phyloP scores from a whole-genome alignment of 345 rosid species.

The Geranium brycei region DNA sequence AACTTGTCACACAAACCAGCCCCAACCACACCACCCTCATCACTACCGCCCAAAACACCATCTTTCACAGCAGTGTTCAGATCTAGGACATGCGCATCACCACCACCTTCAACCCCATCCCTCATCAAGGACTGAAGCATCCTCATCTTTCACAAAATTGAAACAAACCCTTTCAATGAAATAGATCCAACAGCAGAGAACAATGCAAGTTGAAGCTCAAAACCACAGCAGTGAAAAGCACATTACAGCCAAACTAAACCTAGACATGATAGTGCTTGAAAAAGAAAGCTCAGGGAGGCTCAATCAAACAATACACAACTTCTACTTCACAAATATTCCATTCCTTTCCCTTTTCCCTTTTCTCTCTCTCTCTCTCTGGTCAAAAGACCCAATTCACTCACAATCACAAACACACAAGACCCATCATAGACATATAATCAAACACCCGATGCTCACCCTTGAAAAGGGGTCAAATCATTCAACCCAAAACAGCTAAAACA shows the following conservation, averaged over 20 bases:
- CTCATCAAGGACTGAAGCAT: constrained; percentile 36
- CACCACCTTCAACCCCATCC: constrained; percentile 26
- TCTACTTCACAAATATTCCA: constrained; percentile 4
- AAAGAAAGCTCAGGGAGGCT: no score
- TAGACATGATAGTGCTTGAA: no score
- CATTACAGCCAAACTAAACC: constrained; percentile 13
- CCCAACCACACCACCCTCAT: constrained; percentile 17
- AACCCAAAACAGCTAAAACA: neutral
- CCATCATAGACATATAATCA: constrained; percentile 30
- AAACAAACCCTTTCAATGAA: no score
- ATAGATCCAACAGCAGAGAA: no score
- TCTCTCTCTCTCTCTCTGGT: constrained; percentile 20
- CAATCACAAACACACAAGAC: constrained; percentile 8
- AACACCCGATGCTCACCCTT: neutral
- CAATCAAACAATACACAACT: no score
- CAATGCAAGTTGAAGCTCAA: neutral
- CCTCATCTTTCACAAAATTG: constrained; percentile 25
- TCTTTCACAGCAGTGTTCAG: constrained; percentile 59
- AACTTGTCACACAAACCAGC: constrained; percentile 26
- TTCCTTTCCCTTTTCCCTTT: no score
- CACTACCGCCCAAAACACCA: constrained; percentile 48
- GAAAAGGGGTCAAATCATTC: constrained; percentile 11
- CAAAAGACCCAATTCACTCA: constrained; percentile 28
- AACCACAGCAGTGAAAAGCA: constrained; percentile 17
- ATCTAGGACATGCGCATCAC: constrained; percentile 51